Conservation (phyloP, 768 basidiomycete genomes). For the Tulasnella sp. region DNA sequence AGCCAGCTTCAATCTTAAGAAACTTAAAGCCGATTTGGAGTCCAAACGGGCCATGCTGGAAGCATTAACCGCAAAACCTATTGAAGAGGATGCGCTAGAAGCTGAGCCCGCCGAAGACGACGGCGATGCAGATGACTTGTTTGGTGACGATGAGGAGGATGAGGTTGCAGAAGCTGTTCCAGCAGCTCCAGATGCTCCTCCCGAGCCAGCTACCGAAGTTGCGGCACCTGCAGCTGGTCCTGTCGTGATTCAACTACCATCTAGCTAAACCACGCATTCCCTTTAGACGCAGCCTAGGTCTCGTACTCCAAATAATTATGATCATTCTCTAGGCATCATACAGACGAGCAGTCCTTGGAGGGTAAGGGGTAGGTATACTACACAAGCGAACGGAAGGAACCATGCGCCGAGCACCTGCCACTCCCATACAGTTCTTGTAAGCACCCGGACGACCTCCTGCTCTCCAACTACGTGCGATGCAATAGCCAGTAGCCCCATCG, state of each 20-base stretch:
- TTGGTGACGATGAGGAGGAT: constrained; percentile 42
- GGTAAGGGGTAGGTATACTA: constrained; percentile 72
- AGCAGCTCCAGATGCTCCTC: not conserved
- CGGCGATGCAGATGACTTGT: constrained; percentile 33
- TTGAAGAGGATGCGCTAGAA: constrained; percentile 45
- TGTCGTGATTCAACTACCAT: constrained; percentile 3
- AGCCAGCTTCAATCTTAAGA: constrained; percentile 68
- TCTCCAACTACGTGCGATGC: constrained; percentile 51
- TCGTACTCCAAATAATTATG: not conserved
- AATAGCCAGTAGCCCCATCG: constrained; percentile 39
- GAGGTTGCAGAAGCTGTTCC: constrained; percentile 34
- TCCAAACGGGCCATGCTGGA: constrained; percentile 77
- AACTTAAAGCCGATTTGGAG: constrained; percentile 79
- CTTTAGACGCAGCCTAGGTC: not conserved
- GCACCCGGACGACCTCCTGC: constrained; percentile 39
- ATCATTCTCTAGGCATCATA: constrained; percentile 25
- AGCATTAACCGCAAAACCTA: constrained; percentile 47
- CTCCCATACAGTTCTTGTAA: constrained; percentile 58
- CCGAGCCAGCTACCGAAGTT: not conserved
- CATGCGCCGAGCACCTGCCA: constrained; percentile 79
- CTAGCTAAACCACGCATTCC: not conserved
- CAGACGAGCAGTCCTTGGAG: constrained; percentile 60
- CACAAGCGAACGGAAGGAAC: constrained; percentile 77
- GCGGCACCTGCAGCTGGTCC: constrained; percentile 14
- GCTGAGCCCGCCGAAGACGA: constrained; percentile 31